Evolutionary conservation across 805 yeast species (phyloP).

Genomic region (Jamesozyma rosinii): DNA sequence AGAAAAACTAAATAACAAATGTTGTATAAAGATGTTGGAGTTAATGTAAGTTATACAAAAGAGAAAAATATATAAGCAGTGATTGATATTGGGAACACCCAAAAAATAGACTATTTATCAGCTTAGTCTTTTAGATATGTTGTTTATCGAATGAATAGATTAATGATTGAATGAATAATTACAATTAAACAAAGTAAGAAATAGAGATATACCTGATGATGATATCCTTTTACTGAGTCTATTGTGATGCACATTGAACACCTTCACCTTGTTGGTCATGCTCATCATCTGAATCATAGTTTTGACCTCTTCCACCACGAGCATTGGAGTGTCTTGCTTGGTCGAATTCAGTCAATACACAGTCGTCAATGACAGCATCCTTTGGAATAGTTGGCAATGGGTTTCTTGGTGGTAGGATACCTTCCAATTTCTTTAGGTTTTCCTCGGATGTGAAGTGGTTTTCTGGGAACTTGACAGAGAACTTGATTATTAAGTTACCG

Average conservation of each 20-base stretch:
- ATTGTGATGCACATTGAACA: constrained; percentile 84
- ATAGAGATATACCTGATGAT: not conserved
- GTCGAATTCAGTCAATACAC: constrained; percentile 59
- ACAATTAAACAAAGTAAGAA: not conserved
- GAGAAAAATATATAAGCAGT: too few relatives aligned
- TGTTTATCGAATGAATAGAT: not conserved
- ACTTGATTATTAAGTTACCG: constrained; percentile 82
- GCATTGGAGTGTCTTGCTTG: constrained; percentile 46
- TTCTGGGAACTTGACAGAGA: constrained; percentile 81
- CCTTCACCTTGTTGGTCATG: constrained; percentile 36
- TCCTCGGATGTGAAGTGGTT: constrained; percentile 66
- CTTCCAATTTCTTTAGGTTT: constrained; percentile 61
- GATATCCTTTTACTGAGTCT: constrained; percentile 10
- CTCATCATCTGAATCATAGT: constrained; percentile 50
- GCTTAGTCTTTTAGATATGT: too few relatives aligned
- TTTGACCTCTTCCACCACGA: constrained; percentile 31
- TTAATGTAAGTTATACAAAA: too few relatives aligned
- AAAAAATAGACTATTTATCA: too few relatives aligned
- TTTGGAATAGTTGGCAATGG: constrained; percentile 48
- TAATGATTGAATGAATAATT: not conserved
- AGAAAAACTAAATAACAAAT: too few relatives aligned
- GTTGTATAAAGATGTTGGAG: too few relatives aligned
- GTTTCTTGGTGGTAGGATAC: constrained; percentile 70
- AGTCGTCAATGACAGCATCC: constrained; percentile 73
- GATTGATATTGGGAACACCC: too few relatives aligned